Conservation (phyloP, 495 filamentous ascomycete genomes). For the Collariella sp. region DNA sequence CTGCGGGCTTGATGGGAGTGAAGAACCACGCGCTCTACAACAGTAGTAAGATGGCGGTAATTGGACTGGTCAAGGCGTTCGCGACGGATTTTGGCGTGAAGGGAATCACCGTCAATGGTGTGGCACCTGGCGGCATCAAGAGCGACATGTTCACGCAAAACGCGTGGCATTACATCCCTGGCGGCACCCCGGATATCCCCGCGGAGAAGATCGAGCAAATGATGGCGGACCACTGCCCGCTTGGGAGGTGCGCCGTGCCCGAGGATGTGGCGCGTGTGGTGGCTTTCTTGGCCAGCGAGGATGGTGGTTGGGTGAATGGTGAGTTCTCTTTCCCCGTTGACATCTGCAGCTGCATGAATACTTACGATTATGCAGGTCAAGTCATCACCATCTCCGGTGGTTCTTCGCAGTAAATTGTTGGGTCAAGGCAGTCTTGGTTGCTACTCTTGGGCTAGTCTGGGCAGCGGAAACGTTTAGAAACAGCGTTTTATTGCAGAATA, state of each 20-base stretch:
- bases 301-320: slow-evolving; percentile 55
- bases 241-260: slow-evolving; percentile 40
- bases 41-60: slow-evolving; percentile 67
- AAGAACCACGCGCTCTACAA: slow-evolving; percentile 69
- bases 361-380: slow-evolving; percentile 19
- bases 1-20: slow-evolving; percentile 49
- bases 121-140: slow-evolving; percentile 72
- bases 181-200: slow-evolving; percentile 22
- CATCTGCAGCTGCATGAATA: neutral
- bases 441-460: neutral
- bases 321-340: slow-evolving; percentile 20
- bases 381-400: slow-evolving; percentile 31
- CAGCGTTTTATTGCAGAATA: too few relatives aligned
- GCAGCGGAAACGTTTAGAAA: too few relatives aligned
- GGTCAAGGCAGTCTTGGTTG: neutral
- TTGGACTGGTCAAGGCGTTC: slow-evolving; percentile 69
- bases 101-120: slow-evolving; percentile 67
- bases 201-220: slow-evolving; percentile 28
- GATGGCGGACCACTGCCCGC: slow-evolving; percentile 30
- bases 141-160: slow-evolving; percentile 67
- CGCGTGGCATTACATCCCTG: slow-evolving; percentile 56
- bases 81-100: slow-evolving; percentile 63
- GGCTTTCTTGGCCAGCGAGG: slow-evolving; percentile 47
- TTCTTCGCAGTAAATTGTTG: slow-evolving; percentile 23
- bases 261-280: slow-evolving; percentile 51